These are phyloP conservation scores for Ceratocystis albifundus DNA, from an alignment of 2,329 filamentous ascomycete genomes.

Conservation along the genomic window DNA sequence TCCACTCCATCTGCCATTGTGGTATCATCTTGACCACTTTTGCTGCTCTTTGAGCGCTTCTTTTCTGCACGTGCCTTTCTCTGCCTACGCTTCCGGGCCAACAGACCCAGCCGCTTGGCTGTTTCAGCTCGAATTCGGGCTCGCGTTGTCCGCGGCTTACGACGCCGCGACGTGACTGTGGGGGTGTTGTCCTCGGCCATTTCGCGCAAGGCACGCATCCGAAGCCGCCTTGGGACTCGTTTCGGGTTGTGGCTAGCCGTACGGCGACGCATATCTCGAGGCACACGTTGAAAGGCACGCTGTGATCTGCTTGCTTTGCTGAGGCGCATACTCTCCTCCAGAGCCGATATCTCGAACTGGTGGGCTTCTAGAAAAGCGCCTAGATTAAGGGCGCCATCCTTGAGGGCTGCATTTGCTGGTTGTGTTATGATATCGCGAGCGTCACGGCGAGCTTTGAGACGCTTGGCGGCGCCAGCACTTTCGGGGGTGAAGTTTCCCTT, in stretches of 20 bases:
- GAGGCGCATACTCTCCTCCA: constrained; percentile 69
- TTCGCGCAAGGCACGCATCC: constrained; percentile 55
- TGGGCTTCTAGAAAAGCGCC: constrained; percentile 73
- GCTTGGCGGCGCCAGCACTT: constrained; percentile 29
- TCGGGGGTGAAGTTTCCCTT: constrained; percentile 12
- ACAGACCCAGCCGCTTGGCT: constrained; percentile 55
- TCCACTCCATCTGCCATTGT: constrained; percentile 18
- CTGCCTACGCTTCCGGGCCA: constrained; percentile 45
- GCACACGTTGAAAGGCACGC: constrained; percentile 83
- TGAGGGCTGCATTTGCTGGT: constrained; percentile 40
- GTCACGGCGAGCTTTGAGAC: constrained; percentile 36
- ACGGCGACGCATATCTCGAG: constrained; percentile 67
- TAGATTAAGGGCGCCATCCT: constrained; percentile 72
- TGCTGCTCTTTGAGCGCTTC: constrained; percentile 29
- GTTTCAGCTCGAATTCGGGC: constrained; percentile 60
- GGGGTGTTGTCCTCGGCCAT: constrained; percentile 90
- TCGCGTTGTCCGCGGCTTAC: constrained; percentile 48
- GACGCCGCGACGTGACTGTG: constrained; percentile 53
- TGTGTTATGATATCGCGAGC: constrained; percentile 42
- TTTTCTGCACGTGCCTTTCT: constrained; percentile 31
- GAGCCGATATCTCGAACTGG: constrained; percentile 76
- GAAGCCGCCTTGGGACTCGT: constrained; percentile 67
- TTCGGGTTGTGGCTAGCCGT: constrained; percentile 95
- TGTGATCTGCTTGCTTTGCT: constrained; percentile 52
- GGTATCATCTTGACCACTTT: constrained; percentile 21